phyloP scores from a whole-genome alignment of 257 asterid genomes.

The Jacaranda copaia region DNA sequence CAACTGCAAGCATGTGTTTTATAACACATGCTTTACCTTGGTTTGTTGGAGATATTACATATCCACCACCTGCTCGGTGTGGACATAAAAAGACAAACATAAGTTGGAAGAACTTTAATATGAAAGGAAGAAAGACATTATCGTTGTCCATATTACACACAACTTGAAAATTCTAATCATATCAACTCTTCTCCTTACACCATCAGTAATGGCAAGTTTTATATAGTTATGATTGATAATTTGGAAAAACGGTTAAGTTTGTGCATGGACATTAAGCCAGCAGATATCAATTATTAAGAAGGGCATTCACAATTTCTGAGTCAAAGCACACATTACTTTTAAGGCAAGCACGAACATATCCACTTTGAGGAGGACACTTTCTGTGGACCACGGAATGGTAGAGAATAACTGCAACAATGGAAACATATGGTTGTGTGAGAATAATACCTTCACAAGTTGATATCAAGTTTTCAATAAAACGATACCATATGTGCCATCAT shows the following conservation, averaged over 20 bases:
- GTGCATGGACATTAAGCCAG: background rate
- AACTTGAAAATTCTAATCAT: background rate
- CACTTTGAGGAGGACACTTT: slow-evolving; percentile 78
- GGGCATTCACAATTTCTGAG: slow-evolving; percentile 26
- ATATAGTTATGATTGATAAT: background rate
- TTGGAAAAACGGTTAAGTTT: background rate
- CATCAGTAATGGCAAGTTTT: background rate
- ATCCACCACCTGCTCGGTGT: slow-evolving; percentile 79
- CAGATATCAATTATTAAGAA: background rate
- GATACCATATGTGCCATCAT: slow-evolving; percentile 92
- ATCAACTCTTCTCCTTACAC: background rate
- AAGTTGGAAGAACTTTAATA: too few relatives aligned
- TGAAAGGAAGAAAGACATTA: slow-evolving; percentile 10
- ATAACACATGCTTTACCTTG: slow-evolving; percentile 77
- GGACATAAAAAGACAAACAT: slow-evolving; percentile 13
- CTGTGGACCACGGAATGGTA: slow-evolving; percentile 84
- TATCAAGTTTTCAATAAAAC: background rate
- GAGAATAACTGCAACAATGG: slow-evolving; percentile 70
- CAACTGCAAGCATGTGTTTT: slow-evolving; percentile 86
- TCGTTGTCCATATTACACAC: background rate
- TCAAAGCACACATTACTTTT: slow-evolving; percentile 84
- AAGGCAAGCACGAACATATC: slow-evolving; percentile 84
- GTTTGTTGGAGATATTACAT: slow-evolving; percentile 71
- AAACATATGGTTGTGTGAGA: slow-evolving; percentile 16
- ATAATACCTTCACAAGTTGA: slow-evolving; percentile 16